Conservation (phyloP, 192 early-diverging fungal species). For the Chytriomyces sp. region DNA sequence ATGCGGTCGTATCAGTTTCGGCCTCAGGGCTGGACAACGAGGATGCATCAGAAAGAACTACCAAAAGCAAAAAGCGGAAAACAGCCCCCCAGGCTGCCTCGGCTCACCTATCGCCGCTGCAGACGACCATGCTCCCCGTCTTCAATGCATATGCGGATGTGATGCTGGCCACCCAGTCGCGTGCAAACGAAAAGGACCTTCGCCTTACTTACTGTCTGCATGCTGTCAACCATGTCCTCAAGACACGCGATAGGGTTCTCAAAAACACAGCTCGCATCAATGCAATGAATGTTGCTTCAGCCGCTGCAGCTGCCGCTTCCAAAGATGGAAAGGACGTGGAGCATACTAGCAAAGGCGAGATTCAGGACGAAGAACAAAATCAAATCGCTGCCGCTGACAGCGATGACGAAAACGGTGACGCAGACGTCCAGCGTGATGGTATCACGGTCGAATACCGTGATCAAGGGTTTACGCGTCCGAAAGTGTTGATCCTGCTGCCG, state of each 20-base stretch:
- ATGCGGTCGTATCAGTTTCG: no score
- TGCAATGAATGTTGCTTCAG: not conserved
- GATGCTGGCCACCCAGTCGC: constrained; percentile 63
- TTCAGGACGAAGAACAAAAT: not conserved
- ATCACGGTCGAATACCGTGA: constrained; percentile 78
- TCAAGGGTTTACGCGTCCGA: constrained; percentile 94
- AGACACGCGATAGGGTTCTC: constrained; percentile 73
- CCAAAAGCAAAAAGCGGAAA: no score
- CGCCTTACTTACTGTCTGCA: constrained; percentile 77
- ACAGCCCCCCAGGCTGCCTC: no score
- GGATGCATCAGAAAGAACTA: no score
- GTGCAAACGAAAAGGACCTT: constrained; percentile 69
- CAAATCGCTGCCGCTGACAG: not conserved
- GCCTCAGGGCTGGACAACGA: no score
- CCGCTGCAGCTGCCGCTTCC: no score
- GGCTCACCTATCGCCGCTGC: constrained; percentile 30
- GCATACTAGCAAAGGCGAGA: not conserved
- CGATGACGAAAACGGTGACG: constrained; percentile 48
- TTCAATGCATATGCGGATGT: constrained; percentile 80
- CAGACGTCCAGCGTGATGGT: not conserved
- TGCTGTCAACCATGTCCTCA: constrained; percentile 88
- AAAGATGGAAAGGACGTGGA: not conserved
- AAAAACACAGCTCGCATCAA: constrained; percentile 72
- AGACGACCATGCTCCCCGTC: constrained; percentile 21
- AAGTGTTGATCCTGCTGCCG: constrained; percentile 86